Evolutionary conservation across 441 rosid genomes (phyloP).

Genomic region (Adansonia rubrostipa): DNA sequence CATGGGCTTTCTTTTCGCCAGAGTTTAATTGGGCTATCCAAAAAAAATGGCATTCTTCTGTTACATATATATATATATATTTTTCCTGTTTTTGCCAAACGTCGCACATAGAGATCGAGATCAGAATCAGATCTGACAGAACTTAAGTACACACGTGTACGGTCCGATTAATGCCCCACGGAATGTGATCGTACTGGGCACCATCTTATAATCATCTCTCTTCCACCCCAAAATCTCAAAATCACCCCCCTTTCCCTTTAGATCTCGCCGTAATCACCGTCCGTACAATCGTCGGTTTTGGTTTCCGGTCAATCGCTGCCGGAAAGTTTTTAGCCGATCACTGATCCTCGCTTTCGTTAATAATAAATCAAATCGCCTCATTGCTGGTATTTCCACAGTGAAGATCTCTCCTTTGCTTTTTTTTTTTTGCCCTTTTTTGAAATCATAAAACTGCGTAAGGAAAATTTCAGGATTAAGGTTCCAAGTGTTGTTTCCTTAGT

Average conservation of each 20-base stretch:
- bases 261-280: constrained; percentile 41
- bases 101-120: background rate
- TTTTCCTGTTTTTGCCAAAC: background rate
- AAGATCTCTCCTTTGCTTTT: background rate
- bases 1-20: background rate
- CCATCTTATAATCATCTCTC: constrained; percentile 29
- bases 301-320: constrained; percentile 16
- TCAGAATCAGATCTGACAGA: background rate
- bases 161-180: constrained; percentile 27
- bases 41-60: background rate
- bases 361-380: background rate
- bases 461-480: constrained; percentile 21
- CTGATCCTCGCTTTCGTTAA: background rate
- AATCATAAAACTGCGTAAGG: background rate
- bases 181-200: constrained; percentile 37
- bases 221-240: constrained; percentile 5
- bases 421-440: background rate
- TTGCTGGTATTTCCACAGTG: constrained; percentile 9
- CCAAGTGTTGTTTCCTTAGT: background rate
- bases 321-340: constrained; percentile 28
- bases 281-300: constrained; percentile 36
- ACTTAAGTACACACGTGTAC: constrained; percentile 41
- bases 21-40: background rate
- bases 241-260: background rate
- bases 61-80: background rate